Evolutionary conservation across 2,329 filamentous ascomycete genomes (phyloP), one percentile per base, ranked within the genome.

Genomic region (Cryphonectria carpinicola): DNA sequence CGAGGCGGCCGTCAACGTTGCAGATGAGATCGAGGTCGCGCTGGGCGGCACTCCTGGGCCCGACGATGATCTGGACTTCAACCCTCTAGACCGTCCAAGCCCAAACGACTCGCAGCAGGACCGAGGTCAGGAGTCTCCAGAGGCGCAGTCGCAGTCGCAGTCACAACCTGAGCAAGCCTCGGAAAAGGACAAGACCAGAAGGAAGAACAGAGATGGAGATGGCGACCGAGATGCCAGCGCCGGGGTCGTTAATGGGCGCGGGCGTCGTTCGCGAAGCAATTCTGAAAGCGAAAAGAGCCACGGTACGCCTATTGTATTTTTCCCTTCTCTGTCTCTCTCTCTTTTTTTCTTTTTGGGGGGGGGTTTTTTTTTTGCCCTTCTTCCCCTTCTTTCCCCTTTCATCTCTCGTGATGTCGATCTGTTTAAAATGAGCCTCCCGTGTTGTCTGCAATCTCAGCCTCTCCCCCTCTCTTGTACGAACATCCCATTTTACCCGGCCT

Each of bases 21-120:
- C 71, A 71, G 71, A 71, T 64, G 71, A 72, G 58, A 69, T 72
- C 49, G 63, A 72, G 68, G 70, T 73, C 64, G 70, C 72, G 49
- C 67, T 61, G n/a, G 56, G 60, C 32, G 52, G 49, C 54, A 68
- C 63, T 35, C 67, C 70, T 39, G 58, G 35, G 6, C 63, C 58
- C 52, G 61, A 68, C 39, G 37, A 37, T 54, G 66, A 41, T n/a
- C 58, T 63, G 19, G 39, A 67, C 39, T 28, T 61, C 52, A 46
- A 28, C 54, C 37, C 37, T 19, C 61, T 52, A 22, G 63, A 43
- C 54, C 62, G 28, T 65, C 62, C 67, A 70, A 56, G 60, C 28
- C 46, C 58, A 35, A 46, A 35, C 32, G 35, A 28, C 37, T 52
- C 46, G 35, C 66, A 67, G 17, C 43, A 68, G 17, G 49, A 65